Base-by-base conservation (phyloP, 2,329 filamentous ascomycete species). In the Pleurostoma richardsiae region DNA sequence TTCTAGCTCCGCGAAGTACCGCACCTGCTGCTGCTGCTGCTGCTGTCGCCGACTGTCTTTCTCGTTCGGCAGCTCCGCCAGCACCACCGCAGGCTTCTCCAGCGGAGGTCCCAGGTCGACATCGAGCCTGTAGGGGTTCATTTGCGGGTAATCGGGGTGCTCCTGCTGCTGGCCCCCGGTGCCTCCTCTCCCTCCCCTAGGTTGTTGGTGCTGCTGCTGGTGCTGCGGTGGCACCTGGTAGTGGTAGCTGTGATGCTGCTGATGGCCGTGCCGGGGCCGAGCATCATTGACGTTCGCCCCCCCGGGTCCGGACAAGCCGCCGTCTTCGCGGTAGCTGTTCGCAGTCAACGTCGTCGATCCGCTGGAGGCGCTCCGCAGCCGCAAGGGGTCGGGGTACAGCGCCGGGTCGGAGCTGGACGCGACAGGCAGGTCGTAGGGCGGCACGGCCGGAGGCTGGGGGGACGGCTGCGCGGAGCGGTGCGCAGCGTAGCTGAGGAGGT, bases 101-200 rank as follows among this genome's bases (percentile, higher is more conserved):
- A 19, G 19, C 19, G 19, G 19, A 19, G 19, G 19, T 19, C 19
- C 19, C 19, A 19, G 19, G 19, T 19, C 19, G 19, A 19, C 19
- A 19, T 19, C 19, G 19, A 19, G 19, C 19, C 19, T 19, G 43
- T 62, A 61, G 0, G 59, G 59, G 44, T 54, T 59, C 58, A 63
- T 56, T 29, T 54, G 47, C 19, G 60, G 59, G 41, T 62, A 63
- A n/a, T 57, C 54, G 4, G 52, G 52, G 39, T 56, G 54, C 29
- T 45, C 42, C 38, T 36, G 42, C 30, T 33, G 30, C 29, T 49
- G 29, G 30, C 33, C 31, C 31, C 19, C 8, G 46, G 38, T 29
- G 39, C 41, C 5, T 19, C 19, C 19, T 19, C 2, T 19, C 19
- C 19, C 19, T 19, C 19, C 19, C n/a, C 10, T 39, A 5, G 8